Evolutionary conservation across 768 basidiomycete species (phyloP).

Genomic region (Tulasnella sp.): DNA sequence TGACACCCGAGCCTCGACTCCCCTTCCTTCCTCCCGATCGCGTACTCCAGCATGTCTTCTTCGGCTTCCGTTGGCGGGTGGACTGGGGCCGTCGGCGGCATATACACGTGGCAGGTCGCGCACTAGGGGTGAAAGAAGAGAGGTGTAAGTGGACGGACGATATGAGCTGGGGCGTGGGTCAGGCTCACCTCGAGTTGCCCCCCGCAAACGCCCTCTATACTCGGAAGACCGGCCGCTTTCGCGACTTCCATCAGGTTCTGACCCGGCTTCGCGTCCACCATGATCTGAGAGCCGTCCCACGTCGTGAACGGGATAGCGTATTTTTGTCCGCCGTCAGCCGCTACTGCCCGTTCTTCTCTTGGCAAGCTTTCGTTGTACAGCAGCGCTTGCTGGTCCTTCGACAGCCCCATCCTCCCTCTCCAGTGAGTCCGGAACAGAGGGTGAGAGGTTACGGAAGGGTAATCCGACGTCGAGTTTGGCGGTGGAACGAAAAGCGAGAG

Average conservation of each 20-base stretch:
- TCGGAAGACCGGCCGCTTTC: not conserved
- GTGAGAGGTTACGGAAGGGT: not conserved
- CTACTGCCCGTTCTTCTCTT: not conserved
- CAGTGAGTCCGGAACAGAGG: constrained; percentile 10
- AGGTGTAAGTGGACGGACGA: not conserved
- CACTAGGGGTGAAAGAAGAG: not conserved
- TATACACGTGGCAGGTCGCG: constrained; percentile 18
- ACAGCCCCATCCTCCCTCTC: constrained; percentile 16
- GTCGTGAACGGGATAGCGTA: constrained; percentile 9
- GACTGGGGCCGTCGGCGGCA: not conserved
- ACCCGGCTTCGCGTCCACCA: constrained; percentile 1
- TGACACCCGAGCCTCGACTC: constrained; percentile 16
- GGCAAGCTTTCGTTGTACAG: not conserved
- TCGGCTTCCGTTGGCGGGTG: constrained; percentile 13
- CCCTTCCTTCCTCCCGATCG: constrained; percentile 9
- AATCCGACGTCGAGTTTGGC: not conserved
- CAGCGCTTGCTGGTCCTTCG: not conserved
- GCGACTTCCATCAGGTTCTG: constrained; percentile 14
- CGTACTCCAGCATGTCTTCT: constrained; percentile 18
- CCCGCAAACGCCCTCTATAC: constrained; percentile 16
- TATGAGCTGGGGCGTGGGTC: not conserved
- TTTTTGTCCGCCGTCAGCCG: not conserved
- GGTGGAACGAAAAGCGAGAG: not conserved
- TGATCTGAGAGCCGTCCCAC: not conserved
- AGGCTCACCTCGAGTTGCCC: constrained; percentile 15